phyloP scores from a whole-genome alignment of 2,329 filamentous ascomycete species.

The Raffaelea albimanens region DNA sequence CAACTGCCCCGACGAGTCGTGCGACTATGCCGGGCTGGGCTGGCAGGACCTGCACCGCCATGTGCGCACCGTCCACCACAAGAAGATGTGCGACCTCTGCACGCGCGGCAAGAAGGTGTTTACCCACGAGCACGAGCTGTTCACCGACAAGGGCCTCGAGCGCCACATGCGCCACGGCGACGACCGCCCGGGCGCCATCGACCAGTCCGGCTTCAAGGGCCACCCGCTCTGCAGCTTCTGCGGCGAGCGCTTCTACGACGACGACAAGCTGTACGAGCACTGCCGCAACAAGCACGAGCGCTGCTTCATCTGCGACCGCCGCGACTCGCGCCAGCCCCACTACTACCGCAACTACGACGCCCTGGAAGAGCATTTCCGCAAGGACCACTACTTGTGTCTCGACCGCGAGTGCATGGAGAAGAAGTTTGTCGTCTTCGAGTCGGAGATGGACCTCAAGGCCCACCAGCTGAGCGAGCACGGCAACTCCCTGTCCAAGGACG shows the following conservation, averaged over 20 bases:
- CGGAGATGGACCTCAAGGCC: conserved; percentile 88
- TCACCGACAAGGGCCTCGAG: conserved; percentile 69
- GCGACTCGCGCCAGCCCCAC: conserved; percentile 62
- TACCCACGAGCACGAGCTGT: conserved; percentile 93
- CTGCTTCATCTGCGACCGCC: conserved; percentile 85
- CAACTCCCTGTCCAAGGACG: conserved; percentile 70
- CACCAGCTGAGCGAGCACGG: conserved; percentile 83
- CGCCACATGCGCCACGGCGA: conserved; percentile 88
- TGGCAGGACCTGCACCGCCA: conserved; percentile 57
- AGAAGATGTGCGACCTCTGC: conserved; percentile 87
- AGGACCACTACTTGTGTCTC: conserved; percentile 76
- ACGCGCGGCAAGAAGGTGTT: conserved; percentile 95
- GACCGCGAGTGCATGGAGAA: conserved; percentile 88
- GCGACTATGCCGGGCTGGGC: conserved; percentile 67
- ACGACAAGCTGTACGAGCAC: conserved; percentile 89
- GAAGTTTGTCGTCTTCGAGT: conserved; percentile 95
- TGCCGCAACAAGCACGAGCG: conserved; percentile 90
- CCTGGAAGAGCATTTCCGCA: conserved; percentile 76
- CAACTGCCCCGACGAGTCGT: conserved; percentile 82
- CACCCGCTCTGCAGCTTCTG: conserved; percentile 95
- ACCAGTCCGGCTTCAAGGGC: conserved; percentile 93
- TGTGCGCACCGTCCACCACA: conserved; percentile 72
- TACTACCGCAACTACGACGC: conserved; percentile 87
- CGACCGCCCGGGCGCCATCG: conserved; percentile 76
- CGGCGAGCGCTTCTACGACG: conserved; percentile 83